Evolutionary conservation across 1,284 basidiomycete genomes (phyloP), one percentile per base, ranked within the genome.

Genomic region (Trametes versicolor): DNA sequence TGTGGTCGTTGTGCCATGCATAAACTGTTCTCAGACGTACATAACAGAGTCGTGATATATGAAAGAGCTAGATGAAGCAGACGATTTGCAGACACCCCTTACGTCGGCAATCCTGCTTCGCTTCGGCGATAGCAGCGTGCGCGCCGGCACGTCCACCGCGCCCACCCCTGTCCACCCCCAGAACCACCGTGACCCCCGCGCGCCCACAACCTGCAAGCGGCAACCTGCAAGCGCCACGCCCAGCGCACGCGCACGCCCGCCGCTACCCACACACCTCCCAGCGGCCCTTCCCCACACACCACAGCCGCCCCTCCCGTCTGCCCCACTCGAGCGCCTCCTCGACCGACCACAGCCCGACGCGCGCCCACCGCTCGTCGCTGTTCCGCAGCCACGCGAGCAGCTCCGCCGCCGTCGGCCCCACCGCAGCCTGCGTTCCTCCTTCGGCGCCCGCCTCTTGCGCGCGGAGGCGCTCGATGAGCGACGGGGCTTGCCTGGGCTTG

Each of bases 361-460:
- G 80, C 63, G 79, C 81, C 91, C 91, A 93, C 56, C 84, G 79
- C 65, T 84, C 87, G 70, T 93, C 90, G 49, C 74, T 78, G 47
- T 76, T 74, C 66, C 76, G 78, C 68, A 90, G 71, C 70, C 79
- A 79, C 5, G 68, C 65, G 27, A 85, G 71, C 21, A 93, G 80
- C 10, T 84, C 84, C 27, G 81, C 81, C 55, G 82, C 80, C 15
- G 85, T 87, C 8, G 82, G 84, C 7, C 85, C 84, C 37, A n/a
- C n/a, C n/a, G n/a, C n/a, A n/a, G 23, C 47, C 13, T 19, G 12
- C 23, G 48, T 25, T 2, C 5, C 25, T 13, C 45, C 29, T 10
- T n/a, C 50, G 23, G 23, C n/a, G 3, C 9, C 39, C 29, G 43
- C 34, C 45, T 68, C 64, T 54, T 65, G 62, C 34, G 62, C 64